Base-by-base conservation (phyloP, 2,329 filamentous ascomycete genomes). In the Penicillium concentricum region DNA sequence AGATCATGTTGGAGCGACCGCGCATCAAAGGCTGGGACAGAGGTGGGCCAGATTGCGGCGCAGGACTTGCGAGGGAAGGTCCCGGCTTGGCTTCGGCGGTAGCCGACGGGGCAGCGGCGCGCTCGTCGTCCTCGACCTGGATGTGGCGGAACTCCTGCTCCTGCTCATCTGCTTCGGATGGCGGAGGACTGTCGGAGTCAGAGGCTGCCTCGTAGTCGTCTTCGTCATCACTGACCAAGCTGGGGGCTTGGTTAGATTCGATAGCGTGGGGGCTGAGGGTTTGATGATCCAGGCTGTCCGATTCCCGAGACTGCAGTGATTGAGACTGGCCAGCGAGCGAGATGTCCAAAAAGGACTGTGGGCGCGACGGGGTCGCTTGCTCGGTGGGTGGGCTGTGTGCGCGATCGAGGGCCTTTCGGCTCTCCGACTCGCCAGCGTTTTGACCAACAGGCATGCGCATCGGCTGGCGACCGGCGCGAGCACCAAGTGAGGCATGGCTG, bases 201-300 rank as follows among this genome's bases (percentile, higher is more conserved):
- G 87, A 90, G 54, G 88, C 74, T 15, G 69, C 87, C 63, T 89
- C 88, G 67, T 89, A 90, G 69, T 91, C 89, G 65, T 88, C 87
- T 32, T 67, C 69, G 68, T 91, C 88, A 73, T 92, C 89, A 74
- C 88, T 91, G 68, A 92, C 88, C 47, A 92, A 81, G 65, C 88
- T 91, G 22, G 89, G 89, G 9, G 89, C 88, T 63, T 90, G 89
- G 72, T 91, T 91, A 71, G 87, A 89, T 49, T 87, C 81, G 43
- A 87, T 75, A 0, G 87, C 88, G 65, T 86, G 85, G 5, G 88
- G 88, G 66, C 87, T 90, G 56, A 90, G 74, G 52, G 89, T 85
- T 45, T 80, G 79, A 16, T 67, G 69, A 35, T 71, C 67, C 18
- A 71, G 44, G 37, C 66, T 65, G 53, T 86, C 84, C 69, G 85